Evolutionary conservation across 73 alveolate genomes (phyloP).

Genomic region (Uronychia setigera): DNA sequence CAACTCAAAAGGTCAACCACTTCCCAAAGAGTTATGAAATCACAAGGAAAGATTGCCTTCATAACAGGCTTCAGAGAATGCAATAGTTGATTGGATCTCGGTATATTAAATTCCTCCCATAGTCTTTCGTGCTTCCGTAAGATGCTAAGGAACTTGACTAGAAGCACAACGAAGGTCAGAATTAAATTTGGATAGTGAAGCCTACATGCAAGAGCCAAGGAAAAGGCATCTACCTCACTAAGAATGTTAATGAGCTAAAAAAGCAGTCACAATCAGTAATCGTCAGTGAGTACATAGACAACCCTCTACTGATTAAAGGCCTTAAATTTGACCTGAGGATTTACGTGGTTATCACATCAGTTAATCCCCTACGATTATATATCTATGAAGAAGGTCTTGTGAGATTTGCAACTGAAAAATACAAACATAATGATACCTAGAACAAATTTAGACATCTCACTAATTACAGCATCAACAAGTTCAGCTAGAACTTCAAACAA

Average conservation of each 20-base stretch:
- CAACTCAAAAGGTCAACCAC: constrained; percentile 73
- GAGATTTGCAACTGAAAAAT: constrained; percentile 89
- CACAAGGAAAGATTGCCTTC: constrained; percentile 76
- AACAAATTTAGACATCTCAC: constrained; percentile 86
- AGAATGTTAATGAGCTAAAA: constrained; percentile 56
- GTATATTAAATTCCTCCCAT: constrained; percentile 72
- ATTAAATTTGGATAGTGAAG: constrained; percentile 83
- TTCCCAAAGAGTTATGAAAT: constrained; percentile 80
- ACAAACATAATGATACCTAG: constrained; percentile 38
- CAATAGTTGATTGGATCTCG: constrained; percentile 40
- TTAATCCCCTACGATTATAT: constrained; percentile 85
- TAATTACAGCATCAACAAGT: constrained; percentile 84
- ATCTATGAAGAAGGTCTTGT: constrained; percentile 92
- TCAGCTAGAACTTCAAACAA: constrained; percentile 69
- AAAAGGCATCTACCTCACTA: constrained; percentile 81
- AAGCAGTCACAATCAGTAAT: constrained; percentile 54
- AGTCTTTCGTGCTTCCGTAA: constrained; percentile 73
- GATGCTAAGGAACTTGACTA: constrained; percentile 53
- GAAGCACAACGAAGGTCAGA: constrained; percentile 54
- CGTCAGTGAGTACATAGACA: constrained; percentile 79
- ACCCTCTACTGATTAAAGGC: constrained; percentile 83
- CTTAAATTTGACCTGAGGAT: constrained; percentile 91
- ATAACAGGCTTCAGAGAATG: constrained; percentile 50
- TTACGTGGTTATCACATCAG: constrained; percentile 81
- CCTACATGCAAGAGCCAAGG: constrained; percentile 87